Percentiles rank a stretch among this genome's conserved stretches.
phyloP scores from a whole-genome alignment of 2,329 filamentous ascomycete genomes.

The Venturia carpophila region DNA sequence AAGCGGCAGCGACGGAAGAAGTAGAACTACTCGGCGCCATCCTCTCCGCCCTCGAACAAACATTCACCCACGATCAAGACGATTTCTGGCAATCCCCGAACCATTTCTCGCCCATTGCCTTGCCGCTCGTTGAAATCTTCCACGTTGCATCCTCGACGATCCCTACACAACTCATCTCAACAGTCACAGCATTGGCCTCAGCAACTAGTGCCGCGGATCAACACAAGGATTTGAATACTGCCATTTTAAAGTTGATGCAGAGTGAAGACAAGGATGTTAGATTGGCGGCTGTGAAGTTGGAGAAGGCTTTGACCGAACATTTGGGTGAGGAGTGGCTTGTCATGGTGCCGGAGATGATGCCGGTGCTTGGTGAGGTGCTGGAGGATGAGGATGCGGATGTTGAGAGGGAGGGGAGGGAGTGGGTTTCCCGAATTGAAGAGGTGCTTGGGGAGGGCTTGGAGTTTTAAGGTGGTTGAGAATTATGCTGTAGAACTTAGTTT shows the following conservation, averaged over 20 bases:
- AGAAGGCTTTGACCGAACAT: slow-evolving; percentile 69
- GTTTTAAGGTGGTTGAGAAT: slow-evolving; percentile 19
- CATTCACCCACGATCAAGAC: slow-evolving; percentile 74
- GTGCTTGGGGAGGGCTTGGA: slow-evolving; percentile 86
- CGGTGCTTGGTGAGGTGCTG: slow-evolving; percentile 88
- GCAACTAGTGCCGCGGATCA: slow-evolving; percentile 81
- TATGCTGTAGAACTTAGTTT: neutral
- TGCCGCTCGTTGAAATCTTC: slow-evolving; percentile 60
- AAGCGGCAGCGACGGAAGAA: slow-evolving; percentile 37
- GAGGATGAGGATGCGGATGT: slow-evolving; percentile 95
- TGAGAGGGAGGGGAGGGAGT: slow-evolving; percentile 78
- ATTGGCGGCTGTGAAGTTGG: slow-evolving; percentile 71
- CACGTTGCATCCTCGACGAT: slow-evolving; percentile 22
- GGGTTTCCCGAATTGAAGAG: slow-evolving; percentile 85
- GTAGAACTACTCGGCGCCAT: slow-evolving; percentile 61
- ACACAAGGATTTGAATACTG: slow-evolving; percentile 78
- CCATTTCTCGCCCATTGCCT: slow-evolving; percentile 68
- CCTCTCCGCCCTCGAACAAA: slow-evolving; percentile 62
- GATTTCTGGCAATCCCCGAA: slow-evolving; percentile 90
- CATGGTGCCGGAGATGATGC: slow-evolving; percentile 88
- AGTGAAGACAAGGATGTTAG: slow-evolving; percentile 64
- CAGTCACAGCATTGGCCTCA: slow-evolving; percentile 49
- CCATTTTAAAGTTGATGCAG: slow-evolving; percentile 70
- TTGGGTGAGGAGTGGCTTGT: slow-evolving; percentile 91
- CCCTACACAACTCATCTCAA: slow-evolving; percentile 38